phyloP scores from a whole-genome alignment of 306 rosid genomes.

The Vachellia collinsii region DNA sequence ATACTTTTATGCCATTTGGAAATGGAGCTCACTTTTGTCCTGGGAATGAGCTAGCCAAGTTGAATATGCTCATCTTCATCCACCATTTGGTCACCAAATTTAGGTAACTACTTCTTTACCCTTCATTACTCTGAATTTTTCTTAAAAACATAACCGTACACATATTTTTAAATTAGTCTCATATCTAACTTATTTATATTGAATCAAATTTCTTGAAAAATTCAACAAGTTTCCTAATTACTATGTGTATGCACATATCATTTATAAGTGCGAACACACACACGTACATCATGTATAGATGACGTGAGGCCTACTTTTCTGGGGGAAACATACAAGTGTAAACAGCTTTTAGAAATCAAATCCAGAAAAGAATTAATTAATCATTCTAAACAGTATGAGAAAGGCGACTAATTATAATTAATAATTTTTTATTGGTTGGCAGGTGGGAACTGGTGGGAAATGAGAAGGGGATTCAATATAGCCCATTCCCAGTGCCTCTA shows the following conservation, averaged over 20 bases:
- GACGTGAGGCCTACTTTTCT: neutral
- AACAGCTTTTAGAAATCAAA: neutral
- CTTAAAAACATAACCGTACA: neutral
- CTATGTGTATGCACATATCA: neutral
- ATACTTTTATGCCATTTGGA: constrained; percentile 94
- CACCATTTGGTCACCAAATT: constrained; percentile 75
- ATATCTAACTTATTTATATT: neutral
- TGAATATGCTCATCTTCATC: constrained; percentile 71
- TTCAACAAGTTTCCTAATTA: neutral
- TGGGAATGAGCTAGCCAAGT: constrained; percentile 87
- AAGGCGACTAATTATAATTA: neutral
- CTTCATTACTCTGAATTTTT: neutral
- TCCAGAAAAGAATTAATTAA: neutral
- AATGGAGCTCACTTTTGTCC: constrained; percentile 89
- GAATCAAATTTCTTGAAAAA: neutral
- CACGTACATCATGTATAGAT: neutral
- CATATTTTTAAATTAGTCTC: neutral
- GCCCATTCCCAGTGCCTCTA: constrained; percentile 89
- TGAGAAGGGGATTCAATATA: constrained; percentile 68
- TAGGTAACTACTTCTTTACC: constrained; percentile 45
- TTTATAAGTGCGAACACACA: neutral
- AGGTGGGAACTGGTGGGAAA: constrained; percentile 85
- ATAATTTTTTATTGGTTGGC: constrained; percentile 38
- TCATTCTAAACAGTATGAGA: neutral
- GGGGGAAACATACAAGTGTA: too few relatives aligned